Percentiles rank a stretch among this genome's conserved stretches.
Evolutionary conservation across 495 filamentous ascomycete species (phyloP).

Genomic region (Penicillium coffeae): DNA sequence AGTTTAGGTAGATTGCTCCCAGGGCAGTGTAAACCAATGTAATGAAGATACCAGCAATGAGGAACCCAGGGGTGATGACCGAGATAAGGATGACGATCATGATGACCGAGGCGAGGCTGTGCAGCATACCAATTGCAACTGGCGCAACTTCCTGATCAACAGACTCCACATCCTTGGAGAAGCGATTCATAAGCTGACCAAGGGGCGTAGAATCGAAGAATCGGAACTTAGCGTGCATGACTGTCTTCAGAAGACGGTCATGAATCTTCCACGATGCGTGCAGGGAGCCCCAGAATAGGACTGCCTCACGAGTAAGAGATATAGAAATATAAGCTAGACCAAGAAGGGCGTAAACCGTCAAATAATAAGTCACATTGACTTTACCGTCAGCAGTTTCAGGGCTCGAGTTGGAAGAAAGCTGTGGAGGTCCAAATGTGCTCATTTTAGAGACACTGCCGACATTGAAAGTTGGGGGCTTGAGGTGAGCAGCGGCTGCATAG

Average conservation of each 20-base stretch:
- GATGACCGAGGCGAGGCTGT: slow-evolving; percentile 68
- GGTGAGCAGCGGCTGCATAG: slow-evolving; percentile 38
- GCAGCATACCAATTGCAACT: slow-evolving; percentile 72
- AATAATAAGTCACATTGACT: slow-evolving; percentile 80
- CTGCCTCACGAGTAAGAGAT: slow-evolving; percentile 73
- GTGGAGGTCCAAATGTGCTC: slow-evolving; percentile 25
- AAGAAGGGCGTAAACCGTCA: slow-evolving; percentile 76
- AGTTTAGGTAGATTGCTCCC: slow-evolving; percentile 82
- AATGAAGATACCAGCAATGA: slow-evolving; percentile 85
- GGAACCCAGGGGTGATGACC: slow-evolving; percentile 85
- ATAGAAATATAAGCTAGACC: slow-evolving; percentile 68
- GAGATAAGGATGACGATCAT: slow-evolving; percentile 92
- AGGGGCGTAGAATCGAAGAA: slow-evolving; percentile 98
- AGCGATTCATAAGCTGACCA: slow-evolving; percentile 96
- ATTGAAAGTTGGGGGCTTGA: slow-evolving; percentile 42
- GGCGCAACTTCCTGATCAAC: slow-evolving; percentile 95
- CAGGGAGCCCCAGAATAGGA: slow-evolving; percentile 90
- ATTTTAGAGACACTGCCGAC: slow-evolving; percentile 36
- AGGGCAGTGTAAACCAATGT: slow-evolving; percentile 75
- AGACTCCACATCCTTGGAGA: slow-evolving; percentile 94
- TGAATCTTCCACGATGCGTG: slow-evolving; percentile 86
- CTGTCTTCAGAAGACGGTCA: slow-evolving; percentile 66
- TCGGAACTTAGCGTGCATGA: slow-evolving; percentile 87
- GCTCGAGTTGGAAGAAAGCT: slow-evolving; percentile 15
- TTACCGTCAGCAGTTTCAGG: slow-evolving; percentile 32